Evolutionary conservation across 306 rosid species (phyloP).

Genomic region (Lupinus albus): DNA sequence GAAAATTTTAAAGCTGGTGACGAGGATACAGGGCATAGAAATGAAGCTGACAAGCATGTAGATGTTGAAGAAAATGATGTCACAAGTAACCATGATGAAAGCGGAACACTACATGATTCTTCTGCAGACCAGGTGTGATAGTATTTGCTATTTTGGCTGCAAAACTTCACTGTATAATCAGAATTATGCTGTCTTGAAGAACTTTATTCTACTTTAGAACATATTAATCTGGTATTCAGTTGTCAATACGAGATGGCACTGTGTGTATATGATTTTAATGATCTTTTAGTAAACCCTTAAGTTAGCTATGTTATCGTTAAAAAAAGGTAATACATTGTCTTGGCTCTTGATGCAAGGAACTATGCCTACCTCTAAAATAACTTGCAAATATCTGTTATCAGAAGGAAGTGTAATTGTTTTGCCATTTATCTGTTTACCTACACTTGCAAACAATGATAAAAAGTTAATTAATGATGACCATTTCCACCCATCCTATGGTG

Average conservation of each 20-base stretch:
- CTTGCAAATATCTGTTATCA: conserved; percentile 4
- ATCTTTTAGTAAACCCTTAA: conserved; percentile 20
- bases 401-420: conserved; percentile 27
- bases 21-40: conserved; percentile 38
- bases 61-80: conserved; percentile 44
- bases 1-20: conserved; percentile 43
- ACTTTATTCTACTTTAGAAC: conserved; percentile 34
- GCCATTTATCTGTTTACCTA: conserved; percentile 1
- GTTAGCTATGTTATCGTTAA: conserved; percentile 5
- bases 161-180: conserved; percentile 36
- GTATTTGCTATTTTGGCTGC: conserved; percentile 26
- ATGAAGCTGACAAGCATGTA: conserved; percentile 51
- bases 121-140: conserved; percentile 56
- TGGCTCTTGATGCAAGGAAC: conserved; percentile 30
- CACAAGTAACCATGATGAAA: conserved; percentile 49
- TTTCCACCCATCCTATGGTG: conserved; percentile 13
- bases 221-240: conserved; percentile 19
- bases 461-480: not conserved
- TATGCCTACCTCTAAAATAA: conserved; percentile 3
- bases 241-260: conserved; percentile 23
- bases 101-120: conserved; percentile 50
- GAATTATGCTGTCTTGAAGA: conserved; percentile 19
- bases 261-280: conserved; percentile 28
- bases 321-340: conserved; percentile 11
- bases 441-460: conserved; percentile 28